Conservation (phyloP, 164 flowering plant species). For the Stephania cephalantha region DNA sequence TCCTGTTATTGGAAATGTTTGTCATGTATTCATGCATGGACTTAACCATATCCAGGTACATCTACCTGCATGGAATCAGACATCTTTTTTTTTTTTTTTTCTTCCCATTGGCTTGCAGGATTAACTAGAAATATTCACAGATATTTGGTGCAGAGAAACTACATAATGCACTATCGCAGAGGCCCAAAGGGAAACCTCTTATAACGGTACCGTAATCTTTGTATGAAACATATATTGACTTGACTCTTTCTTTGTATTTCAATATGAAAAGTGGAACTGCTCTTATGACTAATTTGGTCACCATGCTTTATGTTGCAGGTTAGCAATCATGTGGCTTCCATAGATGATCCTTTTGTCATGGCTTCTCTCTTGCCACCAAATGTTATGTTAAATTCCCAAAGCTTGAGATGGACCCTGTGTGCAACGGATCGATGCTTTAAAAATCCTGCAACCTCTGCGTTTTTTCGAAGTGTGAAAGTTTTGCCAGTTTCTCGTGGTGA, state of each 20-base stretch:
- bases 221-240: background rate
- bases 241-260: background rate
- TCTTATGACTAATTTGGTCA: background rate
- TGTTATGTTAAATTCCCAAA: conserved; percentile 64
- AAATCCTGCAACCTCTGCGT: conserved; percentile 76
- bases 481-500: conserved; percentile 94
- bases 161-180: conserved; percentile 48
- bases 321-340: conserved; percentile 91
- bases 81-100: too few species aligned
- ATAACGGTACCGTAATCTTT: conserved; percentile 44
- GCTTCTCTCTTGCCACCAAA: conserved; percentile 77
- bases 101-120: too few species aligned
- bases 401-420: conserved; percentile 92
- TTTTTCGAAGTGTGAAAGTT: conserved; percentile 81
- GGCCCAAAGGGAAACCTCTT: conserved; percentile 68
- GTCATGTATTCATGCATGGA: conserved; percentile 94
- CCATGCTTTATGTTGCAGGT: conserved; percentile 42
- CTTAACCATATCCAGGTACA: conserved; percentile 74
- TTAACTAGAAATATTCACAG: conserved; percentile 30
- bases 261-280: background rate
- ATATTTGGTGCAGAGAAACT: conserved; percentile 87
- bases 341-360: conserved; percentile 93
- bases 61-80: background rate
- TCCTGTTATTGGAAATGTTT: conserved; percentile 86
- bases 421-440: conserved; percentile 88